phyloP scores from a whole-genome alignment of 192 early-diverging fungal species.

The Gonapodya prolifera region DNA sequence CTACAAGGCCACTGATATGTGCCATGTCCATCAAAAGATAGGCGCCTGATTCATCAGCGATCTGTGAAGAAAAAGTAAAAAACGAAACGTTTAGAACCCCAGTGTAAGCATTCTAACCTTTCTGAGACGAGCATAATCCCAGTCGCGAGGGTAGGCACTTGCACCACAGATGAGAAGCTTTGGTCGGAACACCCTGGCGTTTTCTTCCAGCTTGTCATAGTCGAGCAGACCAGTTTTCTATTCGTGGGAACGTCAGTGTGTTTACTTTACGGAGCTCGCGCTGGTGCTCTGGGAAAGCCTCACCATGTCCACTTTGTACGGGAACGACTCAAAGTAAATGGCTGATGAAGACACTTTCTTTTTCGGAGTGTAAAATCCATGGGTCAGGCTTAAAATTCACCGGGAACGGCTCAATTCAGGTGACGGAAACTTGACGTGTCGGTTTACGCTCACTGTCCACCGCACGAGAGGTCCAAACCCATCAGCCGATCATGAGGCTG shows the following conservation, averaged over 20 bases:
- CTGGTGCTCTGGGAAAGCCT: too few species aligned
- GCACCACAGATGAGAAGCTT: conserved; percentile 99
- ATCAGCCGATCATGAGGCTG: conserved; percentile 96
- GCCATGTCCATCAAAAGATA: conserved; percentile 99
- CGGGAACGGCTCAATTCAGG: neutral
- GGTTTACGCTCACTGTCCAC: conserved; percentile 55
- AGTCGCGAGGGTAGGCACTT: conserved; percentile 95
- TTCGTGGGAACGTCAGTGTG: neutral
- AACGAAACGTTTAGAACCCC: neutral
- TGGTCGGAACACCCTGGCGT: conserved; percentile 88
- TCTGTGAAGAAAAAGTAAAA: conserved; percentile 18
- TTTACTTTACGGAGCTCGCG: conserved; percentile 4
- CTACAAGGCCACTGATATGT: conserved; percentile 94
- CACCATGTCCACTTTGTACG: conserved; percentile 80
- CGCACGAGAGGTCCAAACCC: conserved; percentile 98
- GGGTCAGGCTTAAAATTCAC: conserved; percentile 54
- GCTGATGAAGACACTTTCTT: conserved; percentile 99
- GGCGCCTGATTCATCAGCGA: conserved; percentile 91
- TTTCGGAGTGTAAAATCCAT: conserved; percentile 99
- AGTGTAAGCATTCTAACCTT: conserved; percentile 22
- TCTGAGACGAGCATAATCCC: conserved; percentile 93
- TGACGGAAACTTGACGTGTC: neutral
- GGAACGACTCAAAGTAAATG: conserved; percentile 99
- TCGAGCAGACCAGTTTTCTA: conserved; percentile 76
- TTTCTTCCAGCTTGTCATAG: conserved; percentile 88